Conservation (phyloP, 164 flowering plant genomes). For the Tetracentron sinense region DNA sequence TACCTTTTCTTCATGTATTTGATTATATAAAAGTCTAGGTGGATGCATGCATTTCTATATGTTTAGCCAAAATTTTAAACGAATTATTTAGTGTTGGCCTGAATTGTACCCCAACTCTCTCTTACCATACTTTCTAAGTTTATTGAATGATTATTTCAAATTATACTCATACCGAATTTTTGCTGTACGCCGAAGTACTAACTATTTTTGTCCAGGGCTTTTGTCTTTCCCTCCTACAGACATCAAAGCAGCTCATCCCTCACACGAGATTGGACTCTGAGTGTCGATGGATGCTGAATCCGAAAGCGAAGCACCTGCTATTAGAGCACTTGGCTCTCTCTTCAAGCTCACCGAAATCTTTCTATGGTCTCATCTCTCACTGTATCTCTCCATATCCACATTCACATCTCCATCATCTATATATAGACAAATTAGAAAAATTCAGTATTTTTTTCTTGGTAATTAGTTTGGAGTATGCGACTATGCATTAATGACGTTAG, state of each 20-base stretch:
- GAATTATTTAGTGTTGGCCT: too few species aligned
- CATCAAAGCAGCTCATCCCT: not conserved
- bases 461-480: too few species aligned
- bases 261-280: not conserved
- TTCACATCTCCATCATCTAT: not conserved
- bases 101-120: too few species aligned
- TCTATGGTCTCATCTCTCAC: slow-evolving; percentile 38
- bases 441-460: not conserved
- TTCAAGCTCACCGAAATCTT: slow-evolving; percentile 63
- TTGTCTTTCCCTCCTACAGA: not conserved
- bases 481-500: not conserved
- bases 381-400: slow-evolving; percentile 4
- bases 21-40: too few species aligned
- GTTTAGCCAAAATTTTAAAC: too few species aligned
- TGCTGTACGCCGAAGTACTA: too few species aligned
- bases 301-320: slow-evolving; percentile 33
- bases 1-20: too few species aligned
- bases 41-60: too few species aligned
- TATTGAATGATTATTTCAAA: too few species aligned
- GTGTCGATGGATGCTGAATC: slow-evolving; percentile 3
- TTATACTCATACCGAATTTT: too few species aligned
- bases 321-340: slow-evolving; percentile 60
- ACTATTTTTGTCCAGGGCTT: too few species aligned
- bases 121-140: too few species aligned
- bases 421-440: not conserved